Conservation (phyloP, 2,329 filamentous ascomycete genomes). For the Aspergillus neotritici region DNA sequence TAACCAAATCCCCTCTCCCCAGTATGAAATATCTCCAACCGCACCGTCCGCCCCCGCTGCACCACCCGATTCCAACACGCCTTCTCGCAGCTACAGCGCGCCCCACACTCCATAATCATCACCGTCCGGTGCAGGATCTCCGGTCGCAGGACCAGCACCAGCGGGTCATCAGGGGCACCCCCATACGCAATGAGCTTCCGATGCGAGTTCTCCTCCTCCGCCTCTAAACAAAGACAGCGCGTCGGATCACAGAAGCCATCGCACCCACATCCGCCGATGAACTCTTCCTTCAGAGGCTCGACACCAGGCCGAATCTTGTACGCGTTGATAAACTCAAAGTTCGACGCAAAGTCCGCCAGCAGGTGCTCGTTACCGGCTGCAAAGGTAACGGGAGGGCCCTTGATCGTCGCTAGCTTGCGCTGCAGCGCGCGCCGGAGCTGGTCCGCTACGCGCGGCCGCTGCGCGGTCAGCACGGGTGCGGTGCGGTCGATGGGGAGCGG, state of each 20-base stretch:
- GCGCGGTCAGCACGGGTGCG: conserved; percentile 7
- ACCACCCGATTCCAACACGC: conserved; percentile 41
- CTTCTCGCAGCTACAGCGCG: conserved; percentile 30
- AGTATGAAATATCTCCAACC: conserved; percentile 41
- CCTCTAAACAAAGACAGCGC: conserved; percentile 26
- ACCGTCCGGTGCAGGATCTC: conserved; percentile 28
- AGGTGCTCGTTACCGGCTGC: conserved; percentile 8
- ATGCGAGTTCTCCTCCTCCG: conserved; percentile 25
- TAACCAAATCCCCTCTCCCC: conserved; percentile 38
- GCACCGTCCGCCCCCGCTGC: conserved; percentile 35
- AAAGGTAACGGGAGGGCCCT: conserved; percentile 27
- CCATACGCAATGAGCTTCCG: conserved; percentile 29
- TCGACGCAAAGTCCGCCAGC: conserved; percentile 23
- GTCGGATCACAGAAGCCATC: conserved; percentile 18
- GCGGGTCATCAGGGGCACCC: conserved; percentile 7
- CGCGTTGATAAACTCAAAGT: conserved; percentile 36
- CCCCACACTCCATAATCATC: conserved; percentile 41
- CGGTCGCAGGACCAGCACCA: conserved; percentile 22
- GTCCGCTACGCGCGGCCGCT: conserved; percentile 1
- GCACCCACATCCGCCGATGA: conserved; percentile 33
- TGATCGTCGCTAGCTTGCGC: conserved; percentile 20
- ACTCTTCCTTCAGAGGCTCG: conserved; percentile 20
- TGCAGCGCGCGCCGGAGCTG: conserved; percentile 16
- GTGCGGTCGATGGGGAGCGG: conserved; percentile 6
- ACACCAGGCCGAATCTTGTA: conserved; percentile 34